These are phyloP conservation scores for Penicillium sp. DNA, from an alignment of 2,329 filamentous ascomycete genomes.

Conservation along the genomic window DNA sequence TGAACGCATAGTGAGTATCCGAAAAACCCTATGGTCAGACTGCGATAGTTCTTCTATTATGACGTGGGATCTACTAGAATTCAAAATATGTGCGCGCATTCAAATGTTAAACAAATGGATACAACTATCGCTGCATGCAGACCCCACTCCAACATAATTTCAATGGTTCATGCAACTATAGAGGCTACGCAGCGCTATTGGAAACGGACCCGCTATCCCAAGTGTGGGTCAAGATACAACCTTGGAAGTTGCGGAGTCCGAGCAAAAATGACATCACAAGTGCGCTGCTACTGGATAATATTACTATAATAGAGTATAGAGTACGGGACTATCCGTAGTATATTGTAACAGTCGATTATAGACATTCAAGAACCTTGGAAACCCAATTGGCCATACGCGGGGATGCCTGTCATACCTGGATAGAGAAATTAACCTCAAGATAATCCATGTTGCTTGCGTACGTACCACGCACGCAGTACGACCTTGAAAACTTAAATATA, in stretches of 20 bases:
- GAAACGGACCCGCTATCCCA: background rate
- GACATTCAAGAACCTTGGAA: background rate
- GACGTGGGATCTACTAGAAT: too few relatives aligned
- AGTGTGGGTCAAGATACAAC: background rate
- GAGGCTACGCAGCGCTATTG: background rate
- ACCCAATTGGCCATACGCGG: background rate
- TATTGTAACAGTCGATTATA: background rate
- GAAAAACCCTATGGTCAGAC: too few relatives aligned
- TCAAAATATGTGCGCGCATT: too few relatives aligned
- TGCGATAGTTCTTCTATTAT: too few relatives aligned
- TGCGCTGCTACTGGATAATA: background rate
- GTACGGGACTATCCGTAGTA: background rate
- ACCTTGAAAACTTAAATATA: background rate
- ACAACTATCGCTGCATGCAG: background rate
- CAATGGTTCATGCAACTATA: background rate
- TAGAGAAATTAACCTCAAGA: background rate
- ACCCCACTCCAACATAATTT: background rate
- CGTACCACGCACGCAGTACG: background rate
- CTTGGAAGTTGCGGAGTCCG: background rate
- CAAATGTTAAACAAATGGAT: background rate
- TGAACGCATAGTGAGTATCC: too few relatives aligned
- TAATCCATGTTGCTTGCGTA: background rate
- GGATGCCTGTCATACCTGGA: background rate
- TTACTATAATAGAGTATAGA: background rate
- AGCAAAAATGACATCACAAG: background rate